These are phyloP conservation scores for Vitis hybrid DNA, from an alignment of 177 flowering plant genomes.

Conservation along the genomic window DNA sequence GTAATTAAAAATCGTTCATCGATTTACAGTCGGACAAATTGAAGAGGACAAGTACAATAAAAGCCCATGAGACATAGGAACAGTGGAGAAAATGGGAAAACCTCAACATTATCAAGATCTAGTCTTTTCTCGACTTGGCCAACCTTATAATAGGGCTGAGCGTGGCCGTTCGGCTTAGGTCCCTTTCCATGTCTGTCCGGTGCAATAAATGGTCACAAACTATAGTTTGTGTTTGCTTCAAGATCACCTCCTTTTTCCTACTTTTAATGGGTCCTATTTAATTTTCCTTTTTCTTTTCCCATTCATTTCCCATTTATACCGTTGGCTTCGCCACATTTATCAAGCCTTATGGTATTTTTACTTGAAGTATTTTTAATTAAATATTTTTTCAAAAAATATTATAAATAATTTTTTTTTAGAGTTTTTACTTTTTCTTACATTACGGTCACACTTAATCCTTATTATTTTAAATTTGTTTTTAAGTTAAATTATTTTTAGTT, in stretches of 20 bases:
- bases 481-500: no score
- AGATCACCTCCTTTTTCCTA: background rate
- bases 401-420: no score
- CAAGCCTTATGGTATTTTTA: no score
- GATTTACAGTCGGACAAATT: slow-evolving; percentile 4
- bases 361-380: no score
- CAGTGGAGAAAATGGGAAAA: slow-evolving; percentile 2
- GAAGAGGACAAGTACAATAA: slow-evolving; percentile 9
- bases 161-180: slow-evolving; percentile 19
- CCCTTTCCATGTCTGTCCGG: slow-evolving; percentile 32
- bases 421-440: no score
- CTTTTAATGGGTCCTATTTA: background rate
- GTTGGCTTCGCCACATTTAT: no score
- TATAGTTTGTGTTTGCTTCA: background rate
- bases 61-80: background rate
- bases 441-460: no score
- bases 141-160: slow-evolving; percentile 11
- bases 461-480: no score
- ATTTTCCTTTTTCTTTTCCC: no score
- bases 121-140: slow-evolving; percentile 9
- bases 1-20: no score
- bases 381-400: no score
- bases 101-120: slow-evolving; percentile 11
- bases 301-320: no score
- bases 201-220: slow-evolving; percentile 15